Percentiles rank a stretch among this genome's conserved stretches.
Conservation (phyloP, 2,329 filamentous ascomycete genomes). For the Chaetothyriales sp. region DNA sequence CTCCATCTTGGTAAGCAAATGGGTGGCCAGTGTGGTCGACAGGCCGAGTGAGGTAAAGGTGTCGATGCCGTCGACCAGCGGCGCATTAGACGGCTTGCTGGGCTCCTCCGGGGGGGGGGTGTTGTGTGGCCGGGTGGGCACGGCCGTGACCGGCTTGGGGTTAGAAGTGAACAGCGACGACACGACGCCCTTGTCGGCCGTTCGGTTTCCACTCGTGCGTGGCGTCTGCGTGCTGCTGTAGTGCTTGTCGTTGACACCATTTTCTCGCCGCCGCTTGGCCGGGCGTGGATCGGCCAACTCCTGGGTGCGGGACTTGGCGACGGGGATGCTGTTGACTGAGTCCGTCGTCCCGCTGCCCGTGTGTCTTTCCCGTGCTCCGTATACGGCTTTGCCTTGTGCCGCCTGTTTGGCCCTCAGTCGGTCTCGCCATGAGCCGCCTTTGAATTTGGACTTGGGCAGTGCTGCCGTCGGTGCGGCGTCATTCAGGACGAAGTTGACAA, state of each 20-base stretch:
- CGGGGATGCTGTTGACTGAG: not conserved
- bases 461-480: conserved; percentile 44
- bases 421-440: conserved; percentile 88
- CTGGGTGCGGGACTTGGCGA: conserved; percentile 21
- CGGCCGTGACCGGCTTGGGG: conserved; percentile 47
- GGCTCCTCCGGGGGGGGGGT: conserved; percentile 27
- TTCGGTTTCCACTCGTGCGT: not conserved
- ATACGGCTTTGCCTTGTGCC: conserved; percentile 20
- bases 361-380: not conserved
- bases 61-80: conserved; percentile 66
- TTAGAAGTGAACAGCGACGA: conserved; percentile 91
- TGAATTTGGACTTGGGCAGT: conserved; percentile 40
- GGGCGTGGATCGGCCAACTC: conserved; percentile 21
- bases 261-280: conserved; percentile 29
- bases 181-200: conserved; percentile 48
- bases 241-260: conserved; percentile 22
- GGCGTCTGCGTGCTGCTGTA: not conserved
- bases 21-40: conserved; percentile 64
- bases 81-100: conserved; percentile 75
- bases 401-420: conserved; percentile 66
- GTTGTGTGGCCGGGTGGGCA: conserved; percentile 14
- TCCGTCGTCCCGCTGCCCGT: not conserved
- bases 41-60: conserved; percentile 80
- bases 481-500: conserved; percentile 76
- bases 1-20: conserved; percentile 71